These are phyloP conservation scores for Xylariales sp. DNA, from an alignment of 2,329 filamentous ascomycete genomes.

Conservation along the genomic window DNA sequence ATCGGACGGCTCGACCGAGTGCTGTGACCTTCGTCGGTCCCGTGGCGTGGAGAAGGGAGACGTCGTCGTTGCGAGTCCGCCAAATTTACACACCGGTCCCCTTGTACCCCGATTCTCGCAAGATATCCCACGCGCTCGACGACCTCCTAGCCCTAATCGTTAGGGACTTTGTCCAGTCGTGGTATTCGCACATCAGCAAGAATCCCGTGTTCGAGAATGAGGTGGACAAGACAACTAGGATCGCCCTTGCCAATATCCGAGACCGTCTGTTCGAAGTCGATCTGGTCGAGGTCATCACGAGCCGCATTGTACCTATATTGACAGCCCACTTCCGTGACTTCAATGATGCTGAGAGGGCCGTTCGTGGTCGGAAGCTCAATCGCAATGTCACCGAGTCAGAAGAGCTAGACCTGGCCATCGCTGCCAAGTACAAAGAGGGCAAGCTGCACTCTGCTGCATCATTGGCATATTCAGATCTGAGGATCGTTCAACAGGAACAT, in stretches of 20 bases:
- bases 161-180: conserved; percentile 80
- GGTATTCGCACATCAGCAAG: conserved; percentile 83
- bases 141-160: conserved; percentile 70
- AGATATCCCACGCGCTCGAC: conserved; percentile 77
- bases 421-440: conserved; percentile 86
- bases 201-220: conserved; percentile 79
- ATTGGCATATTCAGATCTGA: conserved; percentile 77
- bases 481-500: conserved; percentile 82
- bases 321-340: conserved; percentile 88
- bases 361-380: conserved; percentile 83
- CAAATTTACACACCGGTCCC: conserved; percentile 63
- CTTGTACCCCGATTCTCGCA: conserved; percentile 70
- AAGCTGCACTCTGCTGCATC: conserved; percentile 83
- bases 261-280: conserved; percentile 73
- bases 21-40: conserved; percentile 57
- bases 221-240: conserved; percentile 74
- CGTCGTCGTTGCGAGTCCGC: conserved; percentile 58
- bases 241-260: conserved; percentile 65
- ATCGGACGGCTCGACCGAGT: conserved; percentile 35
- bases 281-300: conserved; percentile 76
- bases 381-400: conserved; percentile 92
- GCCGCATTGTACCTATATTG: conserved; percentile 78
- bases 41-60: conserved; percentile 65
- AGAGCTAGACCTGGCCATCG: conserved; percentile 91
- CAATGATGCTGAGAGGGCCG: conserved; percentile 79